Conservation (phyloP, 192 early-diverging fungal species). For the Coemansia sp. region DNA sequence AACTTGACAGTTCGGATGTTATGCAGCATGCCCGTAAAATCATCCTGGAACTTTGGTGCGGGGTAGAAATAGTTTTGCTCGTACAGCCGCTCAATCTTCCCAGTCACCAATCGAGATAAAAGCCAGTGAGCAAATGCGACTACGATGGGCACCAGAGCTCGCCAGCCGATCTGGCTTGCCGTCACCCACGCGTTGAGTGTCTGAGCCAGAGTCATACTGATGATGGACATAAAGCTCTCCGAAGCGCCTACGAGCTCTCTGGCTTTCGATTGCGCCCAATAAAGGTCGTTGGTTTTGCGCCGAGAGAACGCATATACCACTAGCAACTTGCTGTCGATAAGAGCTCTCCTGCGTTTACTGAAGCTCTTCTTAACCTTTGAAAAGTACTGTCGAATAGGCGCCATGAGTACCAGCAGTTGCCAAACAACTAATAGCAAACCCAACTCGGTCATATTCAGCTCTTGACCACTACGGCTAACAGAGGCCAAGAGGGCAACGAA, state of each 20-base stretch:
- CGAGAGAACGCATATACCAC: conserved; percentile 6
- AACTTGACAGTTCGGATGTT: conserved; percentile 68
- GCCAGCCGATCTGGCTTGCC: conserved; percentile 32
- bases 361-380: background rate
- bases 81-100: conserved; percentile 1
- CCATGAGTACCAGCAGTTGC: conserved; percentile 13
- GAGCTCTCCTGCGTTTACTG: background rate
- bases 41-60: background rate
- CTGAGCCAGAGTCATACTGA: conserved; percentile 8
- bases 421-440: background rate
- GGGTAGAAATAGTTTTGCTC: background rate
- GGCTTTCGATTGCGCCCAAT: background rate
- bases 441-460: background rate
- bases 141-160: conserved; percentile 23
- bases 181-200: conserved; percentile 28
- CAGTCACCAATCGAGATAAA: background rate
- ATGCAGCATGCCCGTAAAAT: conserved; percentile 25
- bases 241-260: background rate
- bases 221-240: background rate
- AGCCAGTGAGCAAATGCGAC: conserved; percentile 12
- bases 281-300: background rate
- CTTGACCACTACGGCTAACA: background rate
- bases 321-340: conserved; percentile 7
- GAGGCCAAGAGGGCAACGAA: conserved; percentile 3
- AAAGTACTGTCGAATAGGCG: background rate